Conservation (phyloP, 768 basidiomycete species). For the Lactarius sp. region DNA sequence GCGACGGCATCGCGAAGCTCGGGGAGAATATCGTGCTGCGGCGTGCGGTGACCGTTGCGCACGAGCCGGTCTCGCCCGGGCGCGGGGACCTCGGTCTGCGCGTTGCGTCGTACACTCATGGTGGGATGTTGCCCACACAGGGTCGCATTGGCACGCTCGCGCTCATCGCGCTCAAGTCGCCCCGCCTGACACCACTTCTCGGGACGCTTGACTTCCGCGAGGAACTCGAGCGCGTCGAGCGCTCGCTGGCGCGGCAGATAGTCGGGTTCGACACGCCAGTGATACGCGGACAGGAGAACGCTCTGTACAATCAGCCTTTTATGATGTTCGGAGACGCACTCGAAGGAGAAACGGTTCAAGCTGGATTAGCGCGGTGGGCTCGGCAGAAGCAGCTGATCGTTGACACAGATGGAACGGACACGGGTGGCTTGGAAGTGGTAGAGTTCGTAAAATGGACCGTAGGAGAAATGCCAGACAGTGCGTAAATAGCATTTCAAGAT, state of each 20-base stretch:
- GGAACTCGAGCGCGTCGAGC: slow-evolving; percentile 24
- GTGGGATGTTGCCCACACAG: slow-evolving; percentile 11
- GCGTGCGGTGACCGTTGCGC: slow-evolving; percentile 40
- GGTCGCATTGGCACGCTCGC: slow-evolving; percentile 24
- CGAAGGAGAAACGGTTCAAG: slow-evolving; percentile 22
- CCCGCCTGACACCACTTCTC: slow-evolving; percentile 12
- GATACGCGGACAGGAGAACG: slow-evolving; percentile 19
- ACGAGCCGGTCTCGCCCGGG: slow-evolving; percentile 28
- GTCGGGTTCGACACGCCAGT: slow-evolving; percentile 23
- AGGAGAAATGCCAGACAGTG: slow-evolving; percentile 7
- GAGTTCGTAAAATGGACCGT: slow-evolving; percentile 24
- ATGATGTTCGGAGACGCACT: slow-evolving; percentile 19
- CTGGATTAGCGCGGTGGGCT: slow-evolving; percentile 22
- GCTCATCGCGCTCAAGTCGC: slow-evolving; percentile 23
- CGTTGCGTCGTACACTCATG: slow-evolving; percentile 23
- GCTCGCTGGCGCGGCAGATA: slow-evolving; percentile 23
- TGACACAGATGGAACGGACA: slow-evolving; percentile 17
- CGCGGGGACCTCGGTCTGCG: slow-evolving; percentile 15
- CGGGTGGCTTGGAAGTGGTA: slow-evolving; percentile 19
- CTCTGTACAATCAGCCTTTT: slow-evolving; percentile 25
- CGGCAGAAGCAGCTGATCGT: slow-evolving; percentile 14
- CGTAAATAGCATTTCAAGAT: background rate
- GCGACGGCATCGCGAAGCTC: slow-evolving; percentile 65
- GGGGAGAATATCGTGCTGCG: slow-evolving; percentile 74
- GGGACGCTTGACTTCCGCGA: slow-evolving; percentile 10